phyloP scores from a whole-genome alignment of 371 early-diverging fungal genomes.

The Mucor mucedo region DNA sequence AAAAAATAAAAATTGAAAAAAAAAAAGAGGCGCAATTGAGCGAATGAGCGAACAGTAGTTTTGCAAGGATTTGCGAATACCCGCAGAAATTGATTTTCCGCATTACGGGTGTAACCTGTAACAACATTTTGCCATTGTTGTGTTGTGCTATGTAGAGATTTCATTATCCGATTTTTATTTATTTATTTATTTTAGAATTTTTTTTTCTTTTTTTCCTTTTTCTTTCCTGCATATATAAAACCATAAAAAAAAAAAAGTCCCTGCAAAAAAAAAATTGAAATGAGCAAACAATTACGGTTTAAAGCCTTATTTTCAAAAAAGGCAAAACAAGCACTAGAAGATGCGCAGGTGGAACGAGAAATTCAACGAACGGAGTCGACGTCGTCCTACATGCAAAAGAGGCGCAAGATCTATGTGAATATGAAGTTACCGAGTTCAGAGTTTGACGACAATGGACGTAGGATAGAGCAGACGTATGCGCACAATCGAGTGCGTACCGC shows the following conservation, averaged over 20 bases:
- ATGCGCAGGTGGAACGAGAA: constrained; percentile 22
- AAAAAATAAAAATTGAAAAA: not conserved
- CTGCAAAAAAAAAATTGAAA: not conserved
- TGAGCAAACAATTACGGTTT: constrained; percentile 17
- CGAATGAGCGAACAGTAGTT: no score
- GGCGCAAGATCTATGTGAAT: constrained; percentile 49
- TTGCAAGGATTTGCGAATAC: no score
- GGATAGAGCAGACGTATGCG: constrained; percentile 26
- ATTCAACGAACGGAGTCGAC: constrained; percentile 44
- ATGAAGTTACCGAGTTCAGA: constrained; percentile 38
- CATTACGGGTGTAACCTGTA: no score
- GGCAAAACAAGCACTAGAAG: constrained; percentile 13
- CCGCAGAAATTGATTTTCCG: no score
- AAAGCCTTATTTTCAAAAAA: constrained; percentile 25
- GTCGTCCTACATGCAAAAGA: constrained; percentile 49
- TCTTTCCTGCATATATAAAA: not conserved
- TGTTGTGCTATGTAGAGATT: not conserved
- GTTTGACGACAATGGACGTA: constrained; percentile 27
- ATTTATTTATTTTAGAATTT: not conserved
- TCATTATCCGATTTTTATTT: not conserved
- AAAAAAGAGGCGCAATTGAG: not conserved
- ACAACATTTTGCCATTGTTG: no score
- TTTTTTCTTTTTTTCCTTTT: not conserved
- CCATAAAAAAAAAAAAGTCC: not conserved
- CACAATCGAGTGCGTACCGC: constrained; percentile 81